These are phyloP conservation scores for Plectosphaerella sp. DNA, from an alignment of 2,329 filamentous ascomycete genomes.

Conservation along the genomic window DNA sequence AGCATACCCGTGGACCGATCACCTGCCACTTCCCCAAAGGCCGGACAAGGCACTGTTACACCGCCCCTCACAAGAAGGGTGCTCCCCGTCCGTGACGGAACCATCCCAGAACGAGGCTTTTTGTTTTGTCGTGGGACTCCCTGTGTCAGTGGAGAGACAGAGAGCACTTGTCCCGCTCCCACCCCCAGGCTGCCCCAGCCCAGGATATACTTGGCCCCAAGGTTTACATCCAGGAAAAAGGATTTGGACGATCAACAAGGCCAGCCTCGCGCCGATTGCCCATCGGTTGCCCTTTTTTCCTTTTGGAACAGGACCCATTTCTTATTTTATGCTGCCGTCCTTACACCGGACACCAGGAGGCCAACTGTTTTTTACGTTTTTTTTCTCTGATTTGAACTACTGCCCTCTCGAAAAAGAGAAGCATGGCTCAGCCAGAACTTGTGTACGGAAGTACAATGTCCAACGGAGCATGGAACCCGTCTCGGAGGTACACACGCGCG, in stretches of 20 bases:
- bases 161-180: neutral
- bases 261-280: conserved; percentile 6
- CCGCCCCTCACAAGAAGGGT: conserved; percentile 12
- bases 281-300: too few relatives aligned
- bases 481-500: conserved; percentile 45
- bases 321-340: conserved; percentile 14
- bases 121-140: conserved; percentile 13
- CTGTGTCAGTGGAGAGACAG: conserved; percentile 12
- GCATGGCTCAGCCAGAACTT: conserved; percentile 43
- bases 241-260: conserved; percentile 8
- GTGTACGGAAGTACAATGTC: conserved; percentile 42
- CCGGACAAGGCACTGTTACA: conserved; percentile 4
- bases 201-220: conserved; percentile 11
- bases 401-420: conserved; percentile 26
- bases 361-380: conserved; percentile 3
- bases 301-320: conserved; percentile 7
- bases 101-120: conserved; percentile 12
- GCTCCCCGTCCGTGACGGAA: conserved; percentile 6
- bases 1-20: conserved; percentile 14
- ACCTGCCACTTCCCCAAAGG: conserved; percentile 9
- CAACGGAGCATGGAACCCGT: conserved; percentile 44
- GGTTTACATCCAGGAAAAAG: conserved; percentile 9
- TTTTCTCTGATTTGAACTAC: conserved; percentile 12
- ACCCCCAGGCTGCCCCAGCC: conserved; percentile 7
- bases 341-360: conserved; percentile 6